Percentiles rank a stretch among this genome's conserved stretches.
These are phyloP conservation scores for Streptanthus diversifolius DNA, from an alignment of 345 rosid species.

Conservation along the genomic window DNA sequence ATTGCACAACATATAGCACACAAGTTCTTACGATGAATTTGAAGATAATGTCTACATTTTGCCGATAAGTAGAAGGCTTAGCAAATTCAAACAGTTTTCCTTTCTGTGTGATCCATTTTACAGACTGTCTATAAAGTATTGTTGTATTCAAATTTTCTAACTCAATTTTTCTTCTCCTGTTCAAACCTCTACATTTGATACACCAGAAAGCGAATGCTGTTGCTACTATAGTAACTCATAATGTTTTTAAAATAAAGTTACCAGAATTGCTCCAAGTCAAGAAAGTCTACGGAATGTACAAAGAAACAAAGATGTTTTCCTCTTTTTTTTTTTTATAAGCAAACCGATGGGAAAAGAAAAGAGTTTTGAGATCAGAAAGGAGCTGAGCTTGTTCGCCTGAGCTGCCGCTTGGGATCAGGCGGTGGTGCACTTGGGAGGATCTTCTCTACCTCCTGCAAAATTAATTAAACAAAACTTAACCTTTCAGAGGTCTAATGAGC, in stretches of 20 bases:
- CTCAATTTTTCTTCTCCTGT: neutral
- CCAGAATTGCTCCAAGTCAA: constrained; percentile 33
- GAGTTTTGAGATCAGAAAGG: constrained; percentile 33
- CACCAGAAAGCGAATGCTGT: neutral
- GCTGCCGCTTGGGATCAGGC: constrained; percentile 62
- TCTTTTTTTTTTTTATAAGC: constrained; percentile 14
- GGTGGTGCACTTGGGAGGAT: constrained; percentile 53
- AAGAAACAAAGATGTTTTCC: constrained; percentile 30
- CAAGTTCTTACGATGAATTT: constrained; percentile 40
- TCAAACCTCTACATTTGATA: neutral
- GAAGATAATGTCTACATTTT: neutral
- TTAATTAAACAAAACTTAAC: too few species aligned
- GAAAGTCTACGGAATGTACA: constrained; percentile 33
- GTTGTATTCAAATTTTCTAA: constrained; percentile 5
- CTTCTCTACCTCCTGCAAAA: constrained; percentile 60
- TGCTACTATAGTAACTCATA: constrained; percentile 2
- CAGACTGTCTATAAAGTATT: neutral
- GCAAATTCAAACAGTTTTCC: neutral
- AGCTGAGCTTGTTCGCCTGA: constrained; percentile 64
- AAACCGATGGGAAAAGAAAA: constrained; percentile 14
- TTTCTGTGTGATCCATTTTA: neutral
- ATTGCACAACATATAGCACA: constrained; percentile 73
- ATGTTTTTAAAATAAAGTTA: constrained; percentile 8
- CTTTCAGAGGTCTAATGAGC: constrained; percentile 1
- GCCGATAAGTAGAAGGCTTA: neutral